Evolutionary conservation across 345 rosid species (phyloP), one percentile per base, ranked within the genome.

Genomic region (Populus pruinosa): DNA sequence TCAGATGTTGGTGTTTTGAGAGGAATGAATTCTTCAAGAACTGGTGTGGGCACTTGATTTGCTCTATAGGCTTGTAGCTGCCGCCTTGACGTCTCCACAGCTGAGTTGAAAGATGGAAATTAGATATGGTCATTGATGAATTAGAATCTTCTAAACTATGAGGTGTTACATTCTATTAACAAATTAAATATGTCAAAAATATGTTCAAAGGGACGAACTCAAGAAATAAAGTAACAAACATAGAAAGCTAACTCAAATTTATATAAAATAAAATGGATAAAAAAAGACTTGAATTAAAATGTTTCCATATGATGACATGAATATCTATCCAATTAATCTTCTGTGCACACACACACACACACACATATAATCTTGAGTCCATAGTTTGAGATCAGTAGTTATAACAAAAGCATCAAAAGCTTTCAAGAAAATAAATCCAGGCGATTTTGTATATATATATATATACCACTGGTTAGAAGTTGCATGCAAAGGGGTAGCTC

Each of bases 401-500:
- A 20, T 7, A 56, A n/a, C 11, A 23, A 56, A 56, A 56, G 27
- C 13, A 41, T 29, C 9, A 72, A 66, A 36, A 66, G 20, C 53
- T 36, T 65, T 25, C 73, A 33, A 41, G 56, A 27, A 44, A 69
- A 67, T 16, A 59, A 53, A n/a, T 8, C 6, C 49, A 47, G 38
- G 59, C 16, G 50, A 65, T 29, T 33, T 1, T 27, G 27, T n/a
- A n/a, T 9, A 21, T 53, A 1, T 18, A 18, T 21, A 21, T 56
- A 3, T 21, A 77, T 89, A 93, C 99, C 99, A 77, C 89, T 89
- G 76, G 92, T 74, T 85, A 96, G 99, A 85, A 96, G 99, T 70
- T 96, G 98, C 98, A 96, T 94, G 94, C 99, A 96, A 78, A 96
- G 98, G 2, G 99, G 99, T 31, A 96, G 93, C 84, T 96, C 99